A percentile compares a stretch with the other conserved stretches of the same genome.
phyloP scores from a whole-genome alignment of 371 early-diverging fungal species.

The Chytridium lagenaria region DNA sequence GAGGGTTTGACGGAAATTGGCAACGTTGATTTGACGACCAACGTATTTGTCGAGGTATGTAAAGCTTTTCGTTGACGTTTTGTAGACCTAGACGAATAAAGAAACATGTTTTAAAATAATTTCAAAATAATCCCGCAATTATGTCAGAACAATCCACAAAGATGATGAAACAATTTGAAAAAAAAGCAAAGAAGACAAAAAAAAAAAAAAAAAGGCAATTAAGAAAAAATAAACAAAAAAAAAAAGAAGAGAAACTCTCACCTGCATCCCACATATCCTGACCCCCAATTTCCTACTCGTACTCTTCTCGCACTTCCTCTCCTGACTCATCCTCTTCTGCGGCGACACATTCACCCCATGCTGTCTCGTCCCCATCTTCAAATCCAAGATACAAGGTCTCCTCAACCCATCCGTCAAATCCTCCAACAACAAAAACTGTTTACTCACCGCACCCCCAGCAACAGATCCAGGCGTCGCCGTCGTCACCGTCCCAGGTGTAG shows the following conservation, averaged over 20 bases:
- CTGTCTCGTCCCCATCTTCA: slow-evolving; percentile 98
- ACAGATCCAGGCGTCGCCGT: slow-evolving; percentile 16
- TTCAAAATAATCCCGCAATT: no score
- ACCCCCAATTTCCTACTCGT: slow-evolving; percentile 92
- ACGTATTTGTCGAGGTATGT: slow-evolving; percentile 90
- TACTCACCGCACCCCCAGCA: slow-evolving; percentile 47
- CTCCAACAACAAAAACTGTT: slow-evolving; percentile 84
- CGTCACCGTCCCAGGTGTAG: neutral
- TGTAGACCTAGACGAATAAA: slow-evolving; percentile 73
- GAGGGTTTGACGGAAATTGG: slow-evolving; percentile 75
- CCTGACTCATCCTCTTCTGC: slow-evolving; percentile 85
- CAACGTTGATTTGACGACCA: slow-evolving; percentile 81
- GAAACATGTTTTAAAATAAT: neutral
- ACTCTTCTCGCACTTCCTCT: slow-evolving; percentile 84
- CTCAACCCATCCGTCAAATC: slow-evolving; percentile 84
- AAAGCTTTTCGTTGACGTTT: slow-evolving; percentile 66
- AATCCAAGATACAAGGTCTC: slow-evolving; percentile 90
- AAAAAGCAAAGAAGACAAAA: slow-evolving; percentile 9
- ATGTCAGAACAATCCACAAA: no score
- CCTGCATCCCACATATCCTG: slow-evolving; percentile 97
- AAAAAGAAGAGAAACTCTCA: no score
- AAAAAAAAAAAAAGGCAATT: slow-evolving; percentile 33
- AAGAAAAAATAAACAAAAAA: no score
- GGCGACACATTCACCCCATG: slow-evolving; percentile 87
- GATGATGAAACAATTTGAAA: neutral